Percentiles rank a stretch among this genome's conserved stretches.
Evolutionary conservation across 192 early-diverging fungal species (phyloP).

Genomic region (Allomyces macrogynus): DNA sequence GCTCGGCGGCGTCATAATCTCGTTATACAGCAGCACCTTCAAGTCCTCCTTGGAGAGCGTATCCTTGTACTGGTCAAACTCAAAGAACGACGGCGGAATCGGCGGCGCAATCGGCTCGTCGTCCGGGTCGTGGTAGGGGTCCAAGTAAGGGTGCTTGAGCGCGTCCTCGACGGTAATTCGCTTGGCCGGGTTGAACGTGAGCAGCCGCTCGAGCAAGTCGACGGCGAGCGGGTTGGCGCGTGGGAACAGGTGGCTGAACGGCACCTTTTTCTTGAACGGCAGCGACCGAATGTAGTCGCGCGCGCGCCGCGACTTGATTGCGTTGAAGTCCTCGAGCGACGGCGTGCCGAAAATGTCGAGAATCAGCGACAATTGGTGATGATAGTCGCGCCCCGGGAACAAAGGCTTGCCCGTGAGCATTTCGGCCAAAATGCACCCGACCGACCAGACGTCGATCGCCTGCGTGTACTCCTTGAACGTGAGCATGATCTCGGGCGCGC

Average conservation of each 20-base stretch:
- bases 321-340: conserved; percentile 65
- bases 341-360: conserved; percentile 93
- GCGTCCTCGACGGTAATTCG: conserved; percentile 83
- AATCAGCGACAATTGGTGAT: conserved; percentile 89
- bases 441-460: conserved; percentile 88
- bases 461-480: conserved; percentile 96
- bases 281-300: conserved; percentile 78
- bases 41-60: conserved; percentile 61
- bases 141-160: conserved; percentile 78
- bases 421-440: conserved; percentile 73
- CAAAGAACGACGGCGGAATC: conserved; percentile 58
- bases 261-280: conserved; percentile 67
- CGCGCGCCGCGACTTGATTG: conserved; percentile 59
- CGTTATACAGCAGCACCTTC: conserved; percentile 15
- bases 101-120: conserved; percentile 52
- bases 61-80: conserved; percentile 72
- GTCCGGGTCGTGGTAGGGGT: conserved; percentile 42
- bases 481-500: conserved; percentile 90
- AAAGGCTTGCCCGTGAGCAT: conserved; percentile 61
- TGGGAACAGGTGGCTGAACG: conserved; percentile 65
- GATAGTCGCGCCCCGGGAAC: conserved; percentile 79
- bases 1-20: conserved; percentile 3
- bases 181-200: conserved; percentile 66
- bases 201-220: conserved; percentile 67
- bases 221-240: conserved; percentile 69